A percentile compares a stretch with the other conserved stretches of the same genome.
phyloP scores from a whole-genome alignment of 164 flowering plant genomes.

The Vitis riparia region DNA sequence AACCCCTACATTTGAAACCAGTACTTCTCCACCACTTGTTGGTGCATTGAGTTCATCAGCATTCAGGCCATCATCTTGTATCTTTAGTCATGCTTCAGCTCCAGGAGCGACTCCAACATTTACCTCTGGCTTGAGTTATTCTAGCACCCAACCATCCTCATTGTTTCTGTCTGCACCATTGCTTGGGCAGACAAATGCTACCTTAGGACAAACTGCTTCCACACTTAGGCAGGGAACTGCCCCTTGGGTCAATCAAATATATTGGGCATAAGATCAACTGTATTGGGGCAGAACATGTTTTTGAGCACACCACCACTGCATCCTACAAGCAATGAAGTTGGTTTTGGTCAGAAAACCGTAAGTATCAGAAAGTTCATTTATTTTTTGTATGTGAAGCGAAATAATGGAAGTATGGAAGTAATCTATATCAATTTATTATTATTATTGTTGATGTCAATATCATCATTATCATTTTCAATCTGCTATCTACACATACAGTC shows the following conservation, averaged over 20 bases:
- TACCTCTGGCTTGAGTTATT: conserved; percentile 52
- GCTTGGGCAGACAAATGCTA: conserved; percentile 56
- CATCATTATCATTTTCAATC: background rate
- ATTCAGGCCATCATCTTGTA: conserved; percentile 55
- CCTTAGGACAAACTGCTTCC: conserved; percentile 56
- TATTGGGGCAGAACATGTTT: conserved; percentile 57
- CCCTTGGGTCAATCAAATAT: conserved; percentile 51
- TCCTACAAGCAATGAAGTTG: conserved; percentile 34
- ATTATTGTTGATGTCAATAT: too few relatives aligned
- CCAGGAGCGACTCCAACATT: conserved; percentile 52
- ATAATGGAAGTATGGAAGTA: too few relatives aligned
- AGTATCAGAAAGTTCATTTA: conserved; percentile 19
- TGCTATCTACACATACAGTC: conserved; percentile 31
- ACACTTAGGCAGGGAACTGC: conserved; percentile 58
- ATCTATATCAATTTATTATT: too few relatives aligned
- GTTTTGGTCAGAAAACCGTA: conserved; percentile 67
- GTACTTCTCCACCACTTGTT: conserved; percentile 56
- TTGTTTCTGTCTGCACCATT: conserved; percentile 68
- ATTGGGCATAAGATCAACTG: conserved; percentile 56
- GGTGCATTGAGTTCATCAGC: conserved; percentile 46
- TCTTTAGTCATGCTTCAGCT: conserved; percentile 58
- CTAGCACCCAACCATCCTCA: conserved; percentile 69
- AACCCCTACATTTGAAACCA: conserved; percentile 51
- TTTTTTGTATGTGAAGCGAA: too few relatives aligned
- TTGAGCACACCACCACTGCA: conserved; percentile 53